Evolutionary conservation across 2,329 filamentous ascomycete genomes (phyloP), one percentile per base, ranked within the genome.

Genomic region (Rhinocladiella similis): DNA sequence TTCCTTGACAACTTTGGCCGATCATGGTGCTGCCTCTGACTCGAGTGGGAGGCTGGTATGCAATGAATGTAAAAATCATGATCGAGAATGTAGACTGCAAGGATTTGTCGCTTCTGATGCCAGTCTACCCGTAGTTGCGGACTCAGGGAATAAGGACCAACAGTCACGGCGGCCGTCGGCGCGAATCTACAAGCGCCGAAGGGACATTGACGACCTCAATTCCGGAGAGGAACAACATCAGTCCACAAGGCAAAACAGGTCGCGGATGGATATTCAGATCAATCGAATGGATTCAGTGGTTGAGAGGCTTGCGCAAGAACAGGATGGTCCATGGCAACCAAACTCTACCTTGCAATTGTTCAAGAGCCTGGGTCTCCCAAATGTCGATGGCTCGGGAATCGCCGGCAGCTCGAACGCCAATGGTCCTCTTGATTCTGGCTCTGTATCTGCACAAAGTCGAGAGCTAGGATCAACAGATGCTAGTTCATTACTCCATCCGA

Each of bases 21-120:
- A 27, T 10, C 10, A 46, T 3, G 38, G 14, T 13, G 12, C 38
- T 16, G 18, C 19, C 25, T 25, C 25, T 45, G 48, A 18, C 1
- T 41, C 48, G 33, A 39, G 29, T 6, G 3, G 3, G 1, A 36
- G 47, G 13, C 54, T 45, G 12, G 60, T 56, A 47, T 64, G 62
- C 48, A 62, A 61, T 19, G 57, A 61, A 54, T 65, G 63, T 47
- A 42, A 45, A 12, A 56, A 45, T 2, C 57, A 65, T 45, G 50
- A 41, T 22, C 57, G 62, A 16, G 36, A 41, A 18, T 65, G 63
- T 42, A 38, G 54, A 25, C 54, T 57, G 19, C 63, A 65, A 55
- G 63, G 63, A 35, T 39, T 51, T 16, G 57, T 63, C 14, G 53
- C 45, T 35, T 36, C 43, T 20, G 27, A 48, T 12, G 1, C 50